Conservation (phyloP, 2,329 filamentous ascomycete species). For the Lasiodiplodia theobromae region DNA sequence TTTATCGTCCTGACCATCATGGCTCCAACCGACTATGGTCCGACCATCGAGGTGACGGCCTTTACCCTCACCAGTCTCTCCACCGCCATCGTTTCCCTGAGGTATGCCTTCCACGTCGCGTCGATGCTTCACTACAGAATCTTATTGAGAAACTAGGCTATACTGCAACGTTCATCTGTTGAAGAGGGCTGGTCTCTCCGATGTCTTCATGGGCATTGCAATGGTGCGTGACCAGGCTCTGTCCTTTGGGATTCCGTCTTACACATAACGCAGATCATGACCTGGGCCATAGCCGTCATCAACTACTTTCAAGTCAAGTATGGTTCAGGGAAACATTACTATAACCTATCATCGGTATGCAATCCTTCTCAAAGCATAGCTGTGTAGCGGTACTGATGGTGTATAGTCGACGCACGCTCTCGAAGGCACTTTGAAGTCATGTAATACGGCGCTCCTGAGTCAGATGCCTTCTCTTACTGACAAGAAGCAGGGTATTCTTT, state of each 20-base stretch:
- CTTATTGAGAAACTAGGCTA: not conserved
- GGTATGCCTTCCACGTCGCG: not conserved
- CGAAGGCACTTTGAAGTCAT: conserved; percentile 33
- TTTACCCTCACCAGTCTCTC: conserved; percentile 24
- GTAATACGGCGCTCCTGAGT: not conserved
- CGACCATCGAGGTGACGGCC: conserved; percentile 14
- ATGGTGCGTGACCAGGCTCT: not conserved
- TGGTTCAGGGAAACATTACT: conserved; percentile 37
- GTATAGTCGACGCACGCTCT: not conserved
- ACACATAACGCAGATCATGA: conserved; percentile 37
- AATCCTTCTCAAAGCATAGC: too few relatives aligned
- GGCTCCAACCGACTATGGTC: conserved; percentile 20
- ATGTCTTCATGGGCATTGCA: conserved; percentile 14
- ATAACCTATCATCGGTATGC: conserved; percentile 22
- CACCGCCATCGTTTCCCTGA: conserved; percentile 23
- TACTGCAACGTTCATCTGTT: conserved; percentile 26
- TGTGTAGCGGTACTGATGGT: not conserved
- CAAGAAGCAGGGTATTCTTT: conserved; percentile 37
- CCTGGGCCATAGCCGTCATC: conserved; percentile 46
- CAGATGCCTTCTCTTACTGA: not conserved
- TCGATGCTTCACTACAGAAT: not conserved
- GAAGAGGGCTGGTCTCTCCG: conserved; percentile 23
- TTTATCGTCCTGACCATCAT: not conserved
- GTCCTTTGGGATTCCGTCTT: not conserved
- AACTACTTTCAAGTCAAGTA: conserved; percentile 46